Evolutionary conservation across 306 rosid species (phyloP), one percentile per base, ranked within the genome.

Genomic region (Ammopiptanthus mongolicus): DNA sequence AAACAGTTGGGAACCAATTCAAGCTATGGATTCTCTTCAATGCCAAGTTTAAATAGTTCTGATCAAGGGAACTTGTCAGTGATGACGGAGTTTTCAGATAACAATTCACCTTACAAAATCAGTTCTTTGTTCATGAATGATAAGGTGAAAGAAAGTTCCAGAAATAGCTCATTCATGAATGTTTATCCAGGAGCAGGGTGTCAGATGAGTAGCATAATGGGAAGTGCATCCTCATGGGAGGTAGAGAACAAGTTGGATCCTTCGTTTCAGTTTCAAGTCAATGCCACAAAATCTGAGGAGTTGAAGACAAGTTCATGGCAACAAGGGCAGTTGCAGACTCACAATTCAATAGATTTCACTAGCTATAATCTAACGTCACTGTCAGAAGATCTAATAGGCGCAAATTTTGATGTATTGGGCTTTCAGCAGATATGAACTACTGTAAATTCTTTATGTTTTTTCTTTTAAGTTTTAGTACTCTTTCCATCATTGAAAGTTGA

Each of bases 341-440:
- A 87, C 11, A 69, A 53, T 78, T 87, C 96, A 3, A 72, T 84
- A 65, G 90, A 90, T 79, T 91, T 94, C 88, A 73, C 65, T 71
- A 78, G 86, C 86, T 90, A 77, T 85, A 91, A 91, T 1, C 77
- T 86, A 74, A 86, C 80, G 91, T 91, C 96, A 62, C 77, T 90
- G 4, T 90, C 97, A 81, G 89, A 88, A 85, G 88, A 91, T 86
- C 88, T 88, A 79, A 77, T 77, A 33, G 85, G 82, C 74, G 84
- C 87, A 73, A 88, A 80, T 85, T 95, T 90, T 88, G 87, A 90
- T 82, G 91, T 82, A 34, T 86, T 7, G 8, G 8, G 39, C 39
- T 34, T 91, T 79, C 87, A 87, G 72, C 89, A 87, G 23, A 78
- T 88, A 63, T 94, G 85, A 91, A 77, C 65, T 88, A 77, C 65